Conservation (phyloP, 805 yeast genomes). For the Blastobotrys mokoenaii region DNA sequence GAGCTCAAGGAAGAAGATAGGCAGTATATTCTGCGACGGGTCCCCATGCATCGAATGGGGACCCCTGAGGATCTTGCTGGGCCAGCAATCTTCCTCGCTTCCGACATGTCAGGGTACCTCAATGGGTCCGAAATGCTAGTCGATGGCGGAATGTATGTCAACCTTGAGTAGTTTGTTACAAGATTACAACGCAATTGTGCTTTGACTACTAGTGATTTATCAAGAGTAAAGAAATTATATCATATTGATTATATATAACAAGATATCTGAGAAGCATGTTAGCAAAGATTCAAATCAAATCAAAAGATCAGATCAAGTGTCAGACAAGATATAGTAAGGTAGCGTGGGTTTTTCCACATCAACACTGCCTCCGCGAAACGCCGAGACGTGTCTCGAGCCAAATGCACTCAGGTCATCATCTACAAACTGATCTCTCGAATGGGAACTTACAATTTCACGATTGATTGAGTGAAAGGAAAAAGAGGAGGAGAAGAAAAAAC, state of each 20-base stretch:
- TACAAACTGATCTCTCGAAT: slow-evolving; percentile 12
- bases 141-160: slow-evolving; percentile 12
- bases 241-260: not conserved
- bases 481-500: slow-evolving; percentile 2
- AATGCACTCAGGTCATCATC: slow-evolving; percentile 98
- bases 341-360: slow-evolving; percentile 99
- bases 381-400: slow-evolving; percentile 80
- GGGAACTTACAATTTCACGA: slow-evolving; percentile 18
- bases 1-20: slow-evolving; percentile 2
- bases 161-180: slow-evolving; percentile 9
- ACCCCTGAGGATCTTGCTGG: slow-evolving; percentile 20
- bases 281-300: not conserved
- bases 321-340: slow-evolving; percentile 54
- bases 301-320: slow-evolving; percentile 1
- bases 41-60: slow-evolving; percentile 19
- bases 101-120: slow-evolving; percentile 10
- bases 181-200: not conserved
- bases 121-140: slow-evolving; percentile 12
- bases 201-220: not conserved
- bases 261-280: not conserved
- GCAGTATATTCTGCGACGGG: not conserved
- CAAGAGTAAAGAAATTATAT: not conserved
- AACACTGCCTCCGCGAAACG: slow-evolving; percentile 40
- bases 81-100: slow-evolving; percentile 20
- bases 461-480: not conserved